phyloP scores from a whole-genome alignment of 805 yeast genomes.

The Tetrapisispora iriomotensis region DNA sequence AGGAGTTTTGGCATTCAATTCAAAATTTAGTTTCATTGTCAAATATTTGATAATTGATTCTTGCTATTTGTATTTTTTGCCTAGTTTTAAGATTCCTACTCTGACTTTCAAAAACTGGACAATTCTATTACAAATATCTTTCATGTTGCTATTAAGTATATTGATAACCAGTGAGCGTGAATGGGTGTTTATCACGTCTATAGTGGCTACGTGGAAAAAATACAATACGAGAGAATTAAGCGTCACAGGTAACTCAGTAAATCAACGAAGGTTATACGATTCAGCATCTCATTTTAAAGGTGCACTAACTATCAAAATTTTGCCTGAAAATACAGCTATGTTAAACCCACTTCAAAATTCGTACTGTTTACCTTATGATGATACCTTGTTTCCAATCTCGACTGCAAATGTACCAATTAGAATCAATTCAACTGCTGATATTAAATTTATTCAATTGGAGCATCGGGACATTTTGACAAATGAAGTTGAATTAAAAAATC shows the following conservation, averaged over 20 bases:
- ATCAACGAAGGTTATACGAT: slow-evolving; percentile 17
- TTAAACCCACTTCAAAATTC: slow-evolving; percentile 65
- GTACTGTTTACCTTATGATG: slow-evolving; percentile 45
- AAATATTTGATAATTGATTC: slow-evolving; percentile 73
- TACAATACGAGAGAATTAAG: slow-evolving; percentile 40
- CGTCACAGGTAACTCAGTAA: slow-evolving; percentile 40
- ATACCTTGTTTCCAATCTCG: slow-evolving; percentile 5
- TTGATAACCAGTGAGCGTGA: slow-evolving; percentile 43
- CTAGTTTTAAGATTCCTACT: slow-evolving; percentile 67
- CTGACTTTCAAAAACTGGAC: slow-evolving; percentile 53
- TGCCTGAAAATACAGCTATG: slow-evolving; percentile 84
- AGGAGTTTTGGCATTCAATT: slow-evolving; percentile 32
- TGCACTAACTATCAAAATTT: slow-evolving; percentile 69
- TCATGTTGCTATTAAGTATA: slow-evolving; percentile 42
- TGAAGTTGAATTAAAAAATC: slow-evolving; percentile 39
- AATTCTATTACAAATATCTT: slow-evolving; percentile 39
- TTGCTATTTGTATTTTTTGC: slow-evolving; percentile 56
- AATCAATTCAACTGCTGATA: slow-evolving; percentile 68
- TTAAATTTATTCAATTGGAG: slow-evolving; percentile 57
- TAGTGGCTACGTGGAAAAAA: slow-evolving; percentile 37
- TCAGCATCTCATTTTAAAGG: slow-evolving; percentile 62
- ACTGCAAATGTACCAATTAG: slow-evolving; percentile 49
- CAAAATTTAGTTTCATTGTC: slow-evolving; percentile 49
- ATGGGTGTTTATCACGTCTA: slow-evolving; percentile 35
- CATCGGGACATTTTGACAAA: slow-evolving; percentile 48